Base-by-base conservation (phyloP, 805 yeast species). In the Pichia thaimueangensis region DNA sequence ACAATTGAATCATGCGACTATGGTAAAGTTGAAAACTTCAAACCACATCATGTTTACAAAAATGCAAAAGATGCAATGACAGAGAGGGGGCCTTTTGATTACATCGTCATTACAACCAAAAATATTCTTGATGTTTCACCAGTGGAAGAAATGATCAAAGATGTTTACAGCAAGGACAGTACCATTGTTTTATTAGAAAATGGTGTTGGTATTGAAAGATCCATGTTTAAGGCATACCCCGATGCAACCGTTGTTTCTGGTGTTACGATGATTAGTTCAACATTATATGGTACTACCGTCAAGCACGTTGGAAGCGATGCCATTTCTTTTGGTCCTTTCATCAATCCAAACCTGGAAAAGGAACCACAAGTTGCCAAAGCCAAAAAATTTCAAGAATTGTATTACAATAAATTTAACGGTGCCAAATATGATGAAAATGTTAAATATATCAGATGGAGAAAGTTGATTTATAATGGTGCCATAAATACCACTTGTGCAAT, bases 81-180 rank as follows among this genome's bases (percentile, higher is more conserved):
- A 12, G 52, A 57, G 15, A 58, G 51, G 39, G 64, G 66, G 2
- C 62, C 65, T 9, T 64, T 66, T 51, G 88, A 82, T 52, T 82
- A 63, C 53, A 68, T 80, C 27, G 68, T 81, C 6, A 74, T 82
- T 25, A 64, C 79, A 33, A 76, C 82, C 37, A 82, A 82, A 55
- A 78, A 75, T 54, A 68, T 78, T 20, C 88, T 88, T 3, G 89
- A 82, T 52, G 60, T 82, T 15, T 59, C 67, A 43, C 67, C 69
- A 36, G 60, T 76, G 15, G 80, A 73, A 50, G 52, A 60, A 7
- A 38, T 59, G 35, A 44, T 58, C 27, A 54, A 43, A 29, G 34
- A 56, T 19, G 56, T 51, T 31, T 54, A 56, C 45, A 54, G 56
- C 47, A 45, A 56, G 40, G 59, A 49, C 22, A 58, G 66, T 11